These are phyloP conservation scores for Trametes sanguinea DNA, from an alignment of 768 basidiomycete species.

Conservation along the genomic window DNA sequence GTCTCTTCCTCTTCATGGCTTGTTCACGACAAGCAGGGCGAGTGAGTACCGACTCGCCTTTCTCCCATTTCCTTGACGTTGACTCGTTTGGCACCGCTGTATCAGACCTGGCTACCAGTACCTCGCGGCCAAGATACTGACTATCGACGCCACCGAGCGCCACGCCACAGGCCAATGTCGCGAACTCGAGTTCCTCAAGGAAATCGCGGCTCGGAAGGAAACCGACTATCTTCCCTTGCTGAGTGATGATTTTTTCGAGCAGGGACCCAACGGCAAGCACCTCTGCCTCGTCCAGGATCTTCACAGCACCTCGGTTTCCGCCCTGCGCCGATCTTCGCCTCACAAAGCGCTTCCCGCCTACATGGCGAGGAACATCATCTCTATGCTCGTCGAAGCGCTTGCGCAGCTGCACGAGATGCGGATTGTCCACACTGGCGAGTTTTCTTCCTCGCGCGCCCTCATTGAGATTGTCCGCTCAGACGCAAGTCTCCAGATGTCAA, in stretches of 20 bases:
- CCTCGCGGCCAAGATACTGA: slow-evolving; percentile 27
- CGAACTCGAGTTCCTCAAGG: slow-evolving; percentile 26
- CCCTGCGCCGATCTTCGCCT: slow-evolving; percentile 25
- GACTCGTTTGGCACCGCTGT: too few relatives aligned
- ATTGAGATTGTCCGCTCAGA: too few relatives aligned
- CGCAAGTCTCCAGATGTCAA: slow-evolving; percentile 27
- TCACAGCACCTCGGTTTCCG: slow-evolving; percentile 25
- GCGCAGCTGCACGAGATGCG: slow-evolving; percentile 20
- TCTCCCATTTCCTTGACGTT: too few relatives aligned
- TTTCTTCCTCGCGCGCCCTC: too few relatives aligned
- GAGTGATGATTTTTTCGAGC: slow-evolving; percentile 21
- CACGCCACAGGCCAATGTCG: slow-evolving; percentile 1
- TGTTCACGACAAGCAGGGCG: slow-evolving; percentile 6
- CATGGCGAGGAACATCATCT: slow-evolving; percentile 24
- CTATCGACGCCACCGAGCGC: slow-evolving; percentile 24
- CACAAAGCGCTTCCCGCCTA: slow-evolving; percentile 21
- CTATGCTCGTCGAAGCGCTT: slow-evolving; percentile 20
- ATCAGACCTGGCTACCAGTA: slow-evolving; percentile 15
- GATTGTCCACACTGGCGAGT: slow-evolving; percentile 29
- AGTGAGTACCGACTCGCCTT: not conserved
- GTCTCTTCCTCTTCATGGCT: slow-evolving; percentile 13
- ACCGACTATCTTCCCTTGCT: slow-evolving; percentile 24
- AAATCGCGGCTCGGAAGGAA: slow-evolving; percentile 14
- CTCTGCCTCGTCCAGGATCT: slow-evolving; percentile 28
- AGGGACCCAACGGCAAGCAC: slow-evolving; percentile 24